phyloP scores from a whole-genome alignment of 2,329 filamentous ascomycete genomes.

The Diaporthe sp. region DNA sequence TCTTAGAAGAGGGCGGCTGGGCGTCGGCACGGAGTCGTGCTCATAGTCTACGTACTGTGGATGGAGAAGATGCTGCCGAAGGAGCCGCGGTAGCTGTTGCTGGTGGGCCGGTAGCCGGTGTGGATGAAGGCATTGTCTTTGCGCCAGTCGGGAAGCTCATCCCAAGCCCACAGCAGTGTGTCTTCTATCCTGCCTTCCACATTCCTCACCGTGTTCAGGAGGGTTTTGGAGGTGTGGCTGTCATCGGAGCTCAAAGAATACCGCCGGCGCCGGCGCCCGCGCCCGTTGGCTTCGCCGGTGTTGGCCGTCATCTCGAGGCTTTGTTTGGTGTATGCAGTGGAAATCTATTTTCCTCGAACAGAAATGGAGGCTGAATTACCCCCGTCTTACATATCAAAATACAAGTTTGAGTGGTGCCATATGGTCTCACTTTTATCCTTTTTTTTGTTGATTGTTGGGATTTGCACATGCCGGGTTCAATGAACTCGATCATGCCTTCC shows the following conservation, averaged over 20 bases:
- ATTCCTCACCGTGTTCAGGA: slow-evolving; percentile 42
- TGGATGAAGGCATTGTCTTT: slow-evolving; percentile 69
- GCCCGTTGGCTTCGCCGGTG: neutral
- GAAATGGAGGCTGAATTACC: neutral
- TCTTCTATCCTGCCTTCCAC: slow-evolving; percentile 53
- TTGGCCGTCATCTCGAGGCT: neutral
- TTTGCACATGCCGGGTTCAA: slow-evolving; percentile 26
- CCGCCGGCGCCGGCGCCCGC: slow-evolving; percentile 29
- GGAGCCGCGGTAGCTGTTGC: slow-evolving; percentile 58
- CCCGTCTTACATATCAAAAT: neutral
- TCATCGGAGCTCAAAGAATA: neutral
- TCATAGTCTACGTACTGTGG: slow-evolving; percentile 47
- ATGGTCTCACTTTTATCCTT: neutral
- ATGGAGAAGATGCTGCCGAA: slow-evolving; percentile 61
- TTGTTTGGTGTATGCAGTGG: neutral
- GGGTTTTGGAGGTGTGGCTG: slow-evolving; percentile 37
- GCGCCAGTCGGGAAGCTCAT: slow-evolving; percentile 68
- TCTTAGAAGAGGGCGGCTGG: no score
- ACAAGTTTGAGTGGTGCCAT: neutral
- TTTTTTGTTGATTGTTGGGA: slow-evolving; percentile 34
- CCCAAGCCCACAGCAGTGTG: slow-evolving; percentile 62
- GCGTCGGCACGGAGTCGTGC: accelerated
- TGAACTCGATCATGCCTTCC: slow-evolving; percentile 11
- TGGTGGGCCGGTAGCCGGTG: slow-evolving; percentile 63
- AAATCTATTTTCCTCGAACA: neutral